phyloP scores from a whole-genome alignment of 345 rosid genomes.

The Hibiscus tridactylites region DNA sequence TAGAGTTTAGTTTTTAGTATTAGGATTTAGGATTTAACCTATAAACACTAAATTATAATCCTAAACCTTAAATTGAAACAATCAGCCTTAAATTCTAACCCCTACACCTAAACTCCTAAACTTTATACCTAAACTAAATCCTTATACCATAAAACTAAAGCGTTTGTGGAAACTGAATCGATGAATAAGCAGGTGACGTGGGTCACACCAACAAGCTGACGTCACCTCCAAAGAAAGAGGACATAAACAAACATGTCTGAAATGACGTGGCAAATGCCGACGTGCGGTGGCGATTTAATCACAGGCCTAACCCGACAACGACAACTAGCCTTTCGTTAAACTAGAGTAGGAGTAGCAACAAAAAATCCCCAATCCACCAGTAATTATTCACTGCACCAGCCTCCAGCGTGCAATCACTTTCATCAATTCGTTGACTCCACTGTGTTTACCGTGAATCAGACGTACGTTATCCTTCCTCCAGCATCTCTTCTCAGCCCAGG shows the following conservation, averaged over 20 bases:
- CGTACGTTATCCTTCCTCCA: background rate
- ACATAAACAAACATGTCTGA: background rate
- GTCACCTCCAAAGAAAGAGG: background rate
- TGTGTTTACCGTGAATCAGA: background rate
- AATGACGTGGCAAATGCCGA: conserved; percentile 2
- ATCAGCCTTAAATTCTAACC: too few relatives aligned
- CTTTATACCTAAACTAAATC: too few relatives aligned
- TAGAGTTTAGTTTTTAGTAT: too few relatives aligned
- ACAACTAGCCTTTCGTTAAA: background rate
- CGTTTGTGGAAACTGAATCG: too few relatives aligned
- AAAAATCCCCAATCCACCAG: background rate
- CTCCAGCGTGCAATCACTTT: background rate
- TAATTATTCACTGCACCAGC: background rate
- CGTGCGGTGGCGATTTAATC: background rate
- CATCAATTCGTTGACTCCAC: background rate
- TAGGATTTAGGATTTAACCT: too few relatives aligned
- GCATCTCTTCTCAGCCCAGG: background rate
- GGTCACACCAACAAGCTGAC: background rate
- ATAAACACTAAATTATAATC: too few relatives aligned
- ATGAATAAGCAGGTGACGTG: background rate
- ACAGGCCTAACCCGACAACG: background rate
- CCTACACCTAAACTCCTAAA: too few relatives aligned
- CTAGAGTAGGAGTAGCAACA: background rate
- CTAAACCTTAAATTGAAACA: too few relatives aligned
- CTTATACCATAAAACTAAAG: too few relatives aligned